Evolutionary conservation across 2,329 filamentous ascomycete genomes (phyloP), one percentile per base, ranked within the genome.

Genomic region (Leptodontidium sp.): DNA sequence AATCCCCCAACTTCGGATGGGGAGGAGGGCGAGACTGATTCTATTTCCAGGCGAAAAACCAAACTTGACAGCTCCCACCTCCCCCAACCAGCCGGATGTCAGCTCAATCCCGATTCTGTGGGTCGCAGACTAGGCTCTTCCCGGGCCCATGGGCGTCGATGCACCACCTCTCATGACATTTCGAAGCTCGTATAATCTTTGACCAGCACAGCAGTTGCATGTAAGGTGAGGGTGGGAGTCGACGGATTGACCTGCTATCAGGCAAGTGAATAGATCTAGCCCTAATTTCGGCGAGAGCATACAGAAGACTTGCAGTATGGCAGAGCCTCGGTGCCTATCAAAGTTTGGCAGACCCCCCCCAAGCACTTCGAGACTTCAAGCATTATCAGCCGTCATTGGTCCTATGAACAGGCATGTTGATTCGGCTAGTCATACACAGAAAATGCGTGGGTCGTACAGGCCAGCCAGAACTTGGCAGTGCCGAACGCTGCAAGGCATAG

Each of bases 51-150:
- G 15, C n/a, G 14, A 59, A 32, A 3, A 32, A 32, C 29, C 6
- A 32, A 24, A 21, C 38, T 15, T 26, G 21, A 6, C 38, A 43
- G 57, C 21, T 26, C 35, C 21, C 57, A 32, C 29, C 21, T 26
- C 35, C 21, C 57, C 3, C 29, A 45, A 21, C n/a, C 14, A 45
- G 35, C 38, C 21, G 21, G 17, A 24, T 40, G 57, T 59, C 57
- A 59, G 35, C 21, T 43, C 11, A 5, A 26, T 59, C 38, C 57
- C 57, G 38, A 43, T 17, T 43, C 38, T 43, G 35, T 40, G 57
- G 57, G 57, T 59, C 21, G 29, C 50, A 53, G 38, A 21, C 57
- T 59, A 59, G 57, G 57, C 21, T 59, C 35, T 40, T 43, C 38
- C 38, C 57, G 57, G 11, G 15, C 9, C 35, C 35, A 26, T 21